Percentiles rank a stretch among this genome's conserved stretches.
Evolutionary conservation across 2,329 filamentous ascomycete genomes (phyloP).

Genomic region (Arthrobotrys sinensis): DNA sequence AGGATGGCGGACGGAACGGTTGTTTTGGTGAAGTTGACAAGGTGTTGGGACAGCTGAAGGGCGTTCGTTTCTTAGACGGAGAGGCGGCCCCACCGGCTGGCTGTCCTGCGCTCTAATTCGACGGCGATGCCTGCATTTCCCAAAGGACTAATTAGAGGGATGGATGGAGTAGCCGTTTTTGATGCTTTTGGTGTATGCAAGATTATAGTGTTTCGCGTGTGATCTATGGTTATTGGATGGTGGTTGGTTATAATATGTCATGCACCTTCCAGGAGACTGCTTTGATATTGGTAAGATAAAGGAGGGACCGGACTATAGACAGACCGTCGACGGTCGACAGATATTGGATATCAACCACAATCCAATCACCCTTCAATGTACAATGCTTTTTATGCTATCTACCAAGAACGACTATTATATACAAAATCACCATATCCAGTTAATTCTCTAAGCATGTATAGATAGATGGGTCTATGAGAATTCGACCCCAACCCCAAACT

Average conservation of each 20-base stretch:
- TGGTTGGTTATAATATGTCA: not conserved
- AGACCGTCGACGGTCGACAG: too few relatives aligned
- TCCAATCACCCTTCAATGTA: conserved; percentile 15
- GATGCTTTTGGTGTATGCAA: not conserved
- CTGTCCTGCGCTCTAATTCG: conserved; percentile 14
- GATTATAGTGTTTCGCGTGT: not conserved
- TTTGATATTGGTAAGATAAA: too few relatives aligned
- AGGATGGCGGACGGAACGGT: conserved; percentile 32
- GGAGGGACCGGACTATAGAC: too few relatives aligned
- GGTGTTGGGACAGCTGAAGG: conserved; percentile 53
- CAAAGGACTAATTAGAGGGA: not conserved
- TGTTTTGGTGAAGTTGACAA: conserved; percentile 45
- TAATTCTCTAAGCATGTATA: not conserved
- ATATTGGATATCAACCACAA: not conserved
- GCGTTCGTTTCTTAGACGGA: not conserved
- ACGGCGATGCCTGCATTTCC: conserved; percentile 5
- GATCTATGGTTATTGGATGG: not conserved
- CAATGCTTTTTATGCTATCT: conserved; percentile 32
- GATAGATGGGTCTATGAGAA: conserved; percentile 78
- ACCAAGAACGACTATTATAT: conserved; percentile 32
- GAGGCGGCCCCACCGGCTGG: conserved; percentile 10
- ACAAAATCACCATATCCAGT: conserved; percentile 28
- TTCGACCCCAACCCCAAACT: conserved; percentile 96
- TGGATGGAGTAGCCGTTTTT: conserved; percentile 23
- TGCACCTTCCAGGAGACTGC: too few relatives aligned